These are phyloP conservation scores for Arthrobotrys entomopaga DNA, from an alignment of 2,329 filamentous ascomycete genomes.

Conservation along the genomic window DNA sequence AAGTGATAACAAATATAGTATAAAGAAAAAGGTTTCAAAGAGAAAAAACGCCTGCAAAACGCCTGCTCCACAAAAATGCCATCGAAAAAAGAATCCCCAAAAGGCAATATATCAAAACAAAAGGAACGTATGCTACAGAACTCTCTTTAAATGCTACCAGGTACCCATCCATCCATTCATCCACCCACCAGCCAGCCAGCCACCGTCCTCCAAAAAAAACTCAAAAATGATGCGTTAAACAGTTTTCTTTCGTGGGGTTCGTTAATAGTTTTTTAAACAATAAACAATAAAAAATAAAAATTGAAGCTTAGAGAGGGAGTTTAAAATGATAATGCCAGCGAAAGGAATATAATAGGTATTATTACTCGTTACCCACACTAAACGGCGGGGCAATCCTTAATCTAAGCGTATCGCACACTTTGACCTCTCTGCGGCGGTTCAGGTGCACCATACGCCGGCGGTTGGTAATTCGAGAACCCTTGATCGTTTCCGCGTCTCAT, in stretches of 20 bases:
- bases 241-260: constrained; percentile 11
- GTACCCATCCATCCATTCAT: not conserved
- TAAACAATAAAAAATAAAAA: constrained; percentile 25
- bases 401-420: constrained; percentile 47
- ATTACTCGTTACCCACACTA: not conserved
- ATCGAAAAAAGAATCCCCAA: not conserved
- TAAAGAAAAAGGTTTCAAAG: not conserved
- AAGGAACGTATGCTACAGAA: constrained; percentile 32
- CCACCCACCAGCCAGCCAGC: not conserved
- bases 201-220: constrained; percentile 11
- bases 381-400: not conserved
- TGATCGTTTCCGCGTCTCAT: constrained; percentile 22
- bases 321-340: too few relatives aligned
- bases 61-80: constrained; percentile 43
- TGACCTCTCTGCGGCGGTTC: constrained; percentile 27
- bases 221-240: constrained; percentile 12
- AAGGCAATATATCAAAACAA: constrained; percentile 11
- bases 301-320: not conserved
- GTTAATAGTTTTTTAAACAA: constrained; percentile 41
- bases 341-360: too few relatives aligned
- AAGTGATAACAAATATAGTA: not conserved
- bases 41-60: constrained; percentile 24
- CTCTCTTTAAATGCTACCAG: constrained; percentile 1
- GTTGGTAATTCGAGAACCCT: not conserved
- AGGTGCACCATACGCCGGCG: constrained; percentile 32